These are phyloP conservation scores for Talaromyces verruculosus DNA, from an alignment of 2,329 filamentous ascomycete genomes.

Conservation along the genomic window DNA sequence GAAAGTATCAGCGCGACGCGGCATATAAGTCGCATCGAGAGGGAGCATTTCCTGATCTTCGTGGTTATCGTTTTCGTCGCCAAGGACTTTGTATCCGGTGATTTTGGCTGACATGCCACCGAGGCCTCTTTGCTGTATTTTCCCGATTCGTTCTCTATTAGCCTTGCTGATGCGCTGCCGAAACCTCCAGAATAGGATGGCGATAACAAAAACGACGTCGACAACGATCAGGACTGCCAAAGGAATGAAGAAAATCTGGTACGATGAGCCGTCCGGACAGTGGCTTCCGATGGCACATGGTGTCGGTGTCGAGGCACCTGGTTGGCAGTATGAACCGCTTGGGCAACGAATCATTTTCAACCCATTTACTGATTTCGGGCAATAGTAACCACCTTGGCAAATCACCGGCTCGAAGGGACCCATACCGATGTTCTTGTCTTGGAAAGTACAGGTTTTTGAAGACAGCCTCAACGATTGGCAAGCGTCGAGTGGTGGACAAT, in stretches of 20 bases:
- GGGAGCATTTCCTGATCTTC: constrained; percentile 12
- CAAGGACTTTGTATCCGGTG: constrained; percentile 16
- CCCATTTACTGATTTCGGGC: constrained; percentile 3
- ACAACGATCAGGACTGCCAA: constrained; percentile 7
- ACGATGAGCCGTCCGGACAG: constrained; percentile 9
- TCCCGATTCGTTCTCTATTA: constrained; percentile 10
- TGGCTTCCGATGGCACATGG: constrained; percentile 13
- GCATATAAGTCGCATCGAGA: constrained; percentile 1
- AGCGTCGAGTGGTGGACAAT: constrained; percentile 15
- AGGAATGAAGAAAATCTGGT: constrained; percentile 13
- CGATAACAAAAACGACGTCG: not conserved
- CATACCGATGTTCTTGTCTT: constrained; percentile 15
- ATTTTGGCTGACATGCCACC: constrained; percentile 7
- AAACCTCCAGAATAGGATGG: constrained; percentile 5
- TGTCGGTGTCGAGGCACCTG: constrained; percentile 11
- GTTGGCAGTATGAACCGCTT: constrained; percentile 15
- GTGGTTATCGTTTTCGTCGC: constrained; percentile 5
- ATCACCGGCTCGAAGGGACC: constrained; percentile 16
- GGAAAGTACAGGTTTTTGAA: constrained; percentile 9
- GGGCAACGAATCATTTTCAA: not conserved
- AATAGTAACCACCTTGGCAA: constrained; percentile 17
- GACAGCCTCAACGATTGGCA: constrained; percentile 11
- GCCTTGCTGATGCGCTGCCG: constrained; percentile 9
- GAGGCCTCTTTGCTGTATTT: not conserved
- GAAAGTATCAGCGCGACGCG: constrained; percentile 14